Conservation (phyloP, 169 alveolate genomes). For the Cystoisospora suis region DNA sequence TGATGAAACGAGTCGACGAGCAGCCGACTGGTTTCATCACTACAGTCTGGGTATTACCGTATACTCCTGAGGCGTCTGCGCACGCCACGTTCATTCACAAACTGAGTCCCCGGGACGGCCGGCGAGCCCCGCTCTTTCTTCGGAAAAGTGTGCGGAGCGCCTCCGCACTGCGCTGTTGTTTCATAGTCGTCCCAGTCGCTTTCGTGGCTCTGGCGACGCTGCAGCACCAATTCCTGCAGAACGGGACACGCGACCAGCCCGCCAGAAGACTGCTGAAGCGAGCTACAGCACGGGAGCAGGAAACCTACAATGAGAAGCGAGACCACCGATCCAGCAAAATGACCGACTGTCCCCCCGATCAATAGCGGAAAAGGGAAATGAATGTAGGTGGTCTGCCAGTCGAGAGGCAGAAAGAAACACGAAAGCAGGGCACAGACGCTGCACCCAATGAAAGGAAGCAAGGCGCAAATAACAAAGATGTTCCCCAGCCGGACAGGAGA, state of each 20-base stretch:
- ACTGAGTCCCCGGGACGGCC: too few relatives aligned
- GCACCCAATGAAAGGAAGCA: background rate
- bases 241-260: conserved; percentile 8
- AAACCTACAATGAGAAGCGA: background rate
- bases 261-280: background rate
- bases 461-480: background rate
- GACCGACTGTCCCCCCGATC: background rate
- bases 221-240: conserved; percentile 17
- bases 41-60: too few relatives aligned
- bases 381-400: background rate
- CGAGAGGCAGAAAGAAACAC: background rate
- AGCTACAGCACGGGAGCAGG: background rate
- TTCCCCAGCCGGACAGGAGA: conserved; percentile 2
- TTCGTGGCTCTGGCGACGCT: background rate
- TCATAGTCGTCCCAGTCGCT: conserved; percentile 12
- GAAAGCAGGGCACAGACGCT: background rate
- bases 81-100: too few relatives aligned
- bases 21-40: too few relatives aligned
- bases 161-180: too few relatives aligned
- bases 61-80: too few relatives aligned
- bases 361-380: conserved; percentile 1
- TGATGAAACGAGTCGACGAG: too few relatives aligned
- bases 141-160: too few relatives aligned
- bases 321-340: background rate
- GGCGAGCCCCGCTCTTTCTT: too few relatives aligned